Evolutionary conservation across 306 rosid genomes (phyloP).

Genomic region (Cajanus cajan): DNA sequence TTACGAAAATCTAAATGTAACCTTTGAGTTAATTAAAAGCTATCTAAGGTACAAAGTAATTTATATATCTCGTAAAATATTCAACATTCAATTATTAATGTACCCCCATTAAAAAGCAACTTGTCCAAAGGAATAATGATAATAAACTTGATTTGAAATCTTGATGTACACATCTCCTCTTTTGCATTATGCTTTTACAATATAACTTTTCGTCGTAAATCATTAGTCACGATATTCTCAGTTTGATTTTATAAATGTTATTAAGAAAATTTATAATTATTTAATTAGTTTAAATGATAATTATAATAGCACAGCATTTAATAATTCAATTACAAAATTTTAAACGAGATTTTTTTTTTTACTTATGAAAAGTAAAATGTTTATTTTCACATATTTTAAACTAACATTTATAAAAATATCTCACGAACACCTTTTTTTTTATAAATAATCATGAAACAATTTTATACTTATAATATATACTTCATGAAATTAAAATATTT

Average conservation of each 20-base stretch:
- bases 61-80: background rate
- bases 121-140: background rate
- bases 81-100: background rate
- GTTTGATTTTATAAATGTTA: background rate
- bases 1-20: background rate
- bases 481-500: background rate
- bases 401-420: too few species aligned
- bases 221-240: background rate
- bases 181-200: background rate
- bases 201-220: background rate
- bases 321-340: background rate
- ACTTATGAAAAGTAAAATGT: too few species aligned
- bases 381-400: too few species aligned
- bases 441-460: background rate
- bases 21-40: background rate
- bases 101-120: background rate
- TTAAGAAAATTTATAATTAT: background rate
- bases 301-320: too few species aligned
- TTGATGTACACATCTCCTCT: background rate
- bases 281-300: background rate
- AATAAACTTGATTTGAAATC: background rate
- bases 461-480: background rate
- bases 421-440: too few species aligned
- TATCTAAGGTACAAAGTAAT: background rate
- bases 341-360: too few species aligned